Percentiles rank a stretch among this genome's conserved stretches.
phyloP scores from a whole-genome alignment of 2,329 filamentous ascomycete genomes.

The Sporothrix inflata region DNA sequence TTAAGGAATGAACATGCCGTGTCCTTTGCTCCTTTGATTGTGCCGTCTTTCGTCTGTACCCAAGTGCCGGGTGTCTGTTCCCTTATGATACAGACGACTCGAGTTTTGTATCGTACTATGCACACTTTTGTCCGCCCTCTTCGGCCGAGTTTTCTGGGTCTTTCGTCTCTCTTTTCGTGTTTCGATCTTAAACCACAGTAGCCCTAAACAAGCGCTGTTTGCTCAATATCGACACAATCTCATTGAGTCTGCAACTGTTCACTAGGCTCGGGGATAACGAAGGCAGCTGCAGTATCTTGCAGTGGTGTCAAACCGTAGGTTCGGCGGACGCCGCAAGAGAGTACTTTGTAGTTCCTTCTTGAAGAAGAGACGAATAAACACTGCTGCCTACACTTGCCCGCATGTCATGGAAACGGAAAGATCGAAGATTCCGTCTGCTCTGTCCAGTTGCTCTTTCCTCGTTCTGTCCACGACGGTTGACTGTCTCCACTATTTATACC shows the following conservation, averaged over 20 bases:
- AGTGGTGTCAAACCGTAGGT: too few relatives aligned
- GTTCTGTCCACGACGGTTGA: not conserved
- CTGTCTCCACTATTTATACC: not conserved
- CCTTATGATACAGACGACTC: not conserved
- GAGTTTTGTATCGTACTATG: not conserved
- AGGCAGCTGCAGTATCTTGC: not conserved
- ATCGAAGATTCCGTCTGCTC: not conserved
- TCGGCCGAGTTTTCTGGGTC: not conserved
- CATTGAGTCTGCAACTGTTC: not conserved
- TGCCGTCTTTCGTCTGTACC: not conserved
- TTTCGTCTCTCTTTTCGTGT: not conserved
- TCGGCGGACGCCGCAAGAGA: not conserved
- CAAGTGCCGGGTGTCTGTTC: not conserved
- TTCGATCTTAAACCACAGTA: not conserved
- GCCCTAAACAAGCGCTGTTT: not conserved
- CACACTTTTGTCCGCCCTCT: not conserved
- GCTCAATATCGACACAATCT: not conserved
- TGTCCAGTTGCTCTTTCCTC: not conserved
- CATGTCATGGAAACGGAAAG: not conserved
- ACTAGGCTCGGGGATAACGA: constrained; percentile 3
- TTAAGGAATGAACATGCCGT: not conserved
- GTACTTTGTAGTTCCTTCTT: not conserved
- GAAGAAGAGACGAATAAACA: not conserved
- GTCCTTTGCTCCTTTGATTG: not conserved
- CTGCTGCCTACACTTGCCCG: not conserved